Evolutionary conservation across 2,329 filamentous ascomycete genomes (phyloP).

Genomic region (Venturia nashicola): DNA sequence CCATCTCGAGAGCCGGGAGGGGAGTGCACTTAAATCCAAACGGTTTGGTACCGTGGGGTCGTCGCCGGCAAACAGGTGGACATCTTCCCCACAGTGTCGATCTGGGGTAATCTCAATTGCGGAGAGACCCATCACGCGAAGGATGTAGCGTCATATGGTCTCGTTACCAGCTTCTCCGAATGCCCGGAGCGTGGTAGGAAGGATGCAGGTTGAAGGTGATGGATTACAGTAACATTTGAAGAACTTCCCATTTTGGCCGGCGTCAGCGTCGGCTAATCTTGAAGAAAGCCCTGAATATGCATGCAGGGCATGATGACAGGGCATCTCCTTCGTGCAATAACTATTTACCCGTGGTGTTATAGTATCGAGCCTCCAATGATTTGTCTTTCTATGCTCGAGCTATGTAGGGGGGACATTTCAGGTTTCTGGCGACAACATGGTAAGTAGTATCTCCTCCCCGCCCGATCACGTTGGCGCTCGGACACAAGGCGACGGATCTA

Average conservation of each 20-base stretch:
- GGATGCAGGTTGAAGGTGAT: not conserved
- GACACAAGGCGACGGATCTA: too few species aligned
- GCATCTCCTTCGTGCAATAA: not conserved
- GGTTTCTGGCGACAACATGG: too few species aligned
- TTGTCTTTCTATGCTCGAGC: too few species aligned
- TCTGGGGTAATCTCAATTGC: slow-evolving; percentile 1
- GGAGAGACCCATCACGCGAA: slow-evolving; percentile 2
- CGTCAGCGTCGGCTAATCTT: not conserved
- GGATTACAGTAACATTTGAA: not conserved
- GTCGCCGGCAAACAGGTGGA: not conserved
- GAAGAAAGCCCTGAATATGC: not conserved
- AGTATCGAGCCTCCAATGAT: too few species aligned
- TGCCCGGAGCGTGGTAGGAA: not conserved
- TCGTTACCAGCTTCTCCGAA: not conserved
- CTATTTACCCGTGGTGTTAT: not conserved
- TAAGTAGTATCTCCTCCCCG: too few species aligned
- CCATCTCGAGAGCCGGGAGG: not conserved
- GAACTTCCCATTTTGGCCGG: not conserved
- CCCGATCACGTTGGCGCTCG: too few species aligned
- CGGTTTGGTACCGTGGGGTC: not conserved
- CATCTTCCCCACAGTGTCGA: not conserved
- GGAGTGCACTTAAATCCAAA: not conserved
- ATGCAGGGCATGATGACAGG: not conserved
- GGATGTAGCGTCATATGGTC: not conserved
- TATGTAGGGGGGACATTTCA: too few species aligned